Conservation (phyloP, 305 asterid species). For the Plantago lanceolata region DNA sequence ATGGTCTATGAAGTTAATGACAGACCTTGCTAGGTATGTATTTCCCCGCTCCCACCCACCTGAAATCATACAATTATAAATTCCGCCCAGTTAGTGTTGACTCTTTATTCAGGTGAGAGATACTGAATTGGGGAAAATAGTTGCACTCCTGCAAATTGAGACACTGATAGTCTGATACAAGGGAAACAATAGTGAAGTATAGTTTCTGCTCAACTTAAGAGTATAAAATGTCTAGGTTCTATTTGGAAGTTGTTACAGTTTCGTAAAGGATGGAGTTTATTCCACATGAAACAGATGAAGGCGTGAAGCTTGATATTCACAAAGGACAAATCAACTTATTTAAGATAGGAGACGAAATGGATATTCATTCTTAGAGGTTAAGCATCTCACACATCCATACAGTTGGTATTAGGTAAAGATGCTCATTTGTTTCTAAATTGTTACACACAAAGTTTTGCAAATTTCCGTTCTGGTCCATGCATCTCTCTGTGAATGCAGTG, state of each 20-base stretch:
- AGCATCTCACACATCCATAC: background rate
- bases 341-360: background rate
- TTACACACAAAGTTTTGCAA: background rate
- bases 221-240: background rate
- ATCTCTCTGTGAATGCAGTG: no score
- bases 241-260: background rate
- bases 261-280: background rate
- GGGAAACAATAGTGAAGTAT: no score
- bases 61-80: no score
- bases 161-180: no score
- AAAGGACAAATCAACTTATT: background rate
- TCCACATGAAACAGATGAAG: constrained; percentile 5
- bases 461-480: background rate
- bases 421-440: background rate
- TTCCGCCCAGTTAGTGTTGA: no score
- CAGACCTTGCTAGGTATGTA: no score
- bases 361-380: background rate
- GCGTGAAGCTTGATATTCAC: background rate
- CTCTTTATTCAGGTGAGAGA: no score
- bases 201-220: no score
- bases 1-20: no score
- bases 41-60: no score
- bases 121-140: no score
- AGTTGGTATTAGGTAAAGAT: background rate
- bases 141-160: no score